These are phyloP conservation scores for Moelleriella libera DNA, from an alignment of 2,329 filamentous ascomycete genomes.

Conservation along the genomic window DNA sequence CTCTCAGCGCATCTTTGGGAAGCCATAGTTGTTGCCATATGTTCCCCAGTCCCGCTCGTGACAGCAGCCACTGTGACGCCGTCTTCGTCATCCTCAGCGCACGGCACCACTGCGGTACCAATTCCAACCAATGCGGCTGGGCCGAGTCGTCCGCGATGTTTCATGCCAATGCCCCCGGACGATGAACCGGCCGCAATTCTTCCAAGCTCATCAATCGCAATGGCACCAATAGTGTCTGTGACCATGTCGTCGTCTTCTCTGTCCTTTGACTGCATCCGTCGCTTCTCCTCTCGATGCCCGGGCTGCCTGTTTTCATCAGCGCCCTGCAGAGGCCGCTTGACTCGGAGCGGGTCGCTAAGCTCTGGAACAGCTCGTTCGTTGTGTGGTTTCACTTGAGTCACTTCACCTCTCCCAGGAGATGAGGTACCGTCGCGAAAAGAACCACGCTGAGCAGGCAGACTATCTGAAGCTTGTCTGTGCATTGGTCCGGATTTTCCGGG, in stretches of 20 bases:
- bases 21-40: conserved; percentile 93
- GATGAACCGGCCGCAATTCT: conserved; percentile 90
- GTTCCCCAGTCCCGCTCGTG: conserved; percentile 90
- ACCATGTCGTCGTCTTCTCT: conserved; percentile 43
- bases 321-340: conserved; percentile 6
- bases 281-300: conserved; percentile 1
- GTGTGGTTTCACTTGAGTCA: neutral
- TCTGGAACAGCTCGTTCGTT: neutral
- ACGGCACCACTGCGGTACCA: conserved; percentile 78
- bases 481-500: neutral
- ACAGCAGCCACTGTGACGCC: conserved; percentile 64
- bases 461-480: neutral
- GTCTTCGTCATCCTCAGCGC: conserved; percentile 54
- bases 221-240: conserved; percentile 90
- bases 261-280: conserved; percentile 9
- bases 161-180: conserved; percentile 97
- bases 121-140: conserved; percentile 88
- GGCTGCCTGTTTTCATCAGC: conserved; percentile 2
- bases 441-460: neutral
- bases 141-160: conserved; percentile 80
- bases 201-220: conserved; percentile 75
- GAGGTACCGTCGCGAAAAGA: conserved; percentile 8
- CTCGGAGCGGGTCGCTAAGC: neutral
- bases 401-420: conserved; percentile 6
- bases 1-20: conserved; percentile 77